These are phyloP conservation scores for Drosera spatulata DNA, from an alignment of 179 eudicot genomes.

Conservation along the genomic window DNA sequence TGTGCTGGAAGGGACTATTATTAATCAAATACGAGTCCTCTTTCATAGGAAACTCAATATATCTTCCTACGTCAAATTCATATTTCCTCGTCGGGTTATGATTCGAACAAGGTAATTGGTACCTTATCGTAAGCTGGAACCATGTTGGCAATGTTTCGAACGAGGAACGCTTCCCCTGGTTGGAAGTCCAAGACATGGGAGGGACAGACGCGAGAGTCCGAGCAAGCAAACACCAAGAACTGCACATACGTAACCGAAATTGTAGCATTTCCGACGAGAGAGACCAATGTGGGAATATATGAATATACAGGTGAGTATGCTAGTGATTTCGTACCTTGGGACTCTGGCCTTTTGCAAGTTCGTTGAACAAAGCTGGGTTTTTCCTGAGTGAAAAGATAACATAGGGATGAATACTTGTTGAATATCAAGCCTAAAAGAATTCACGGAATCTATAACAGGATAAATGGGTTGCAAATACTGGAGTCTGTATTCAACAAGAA, in stretches of 20 bases:
- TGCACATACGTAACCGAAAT: slow-evolving; percentile 13
- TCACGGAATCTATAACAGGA: neutral
- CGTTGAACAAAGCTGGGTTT: slow-evolving; percentile 30
- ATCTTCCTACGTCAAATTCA: too few relatives aligned
- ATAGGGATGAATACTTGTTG: too few relatives aligned
- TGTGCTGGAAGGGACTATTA: too few relatives aligned
- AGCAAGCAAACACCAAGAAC: slow-evolving; percentile 80
- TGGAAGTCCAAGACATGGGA: slow-evolving; percentile 38
- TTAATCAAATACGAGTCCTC: too few relatives aligned
- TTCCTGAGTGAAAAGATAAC: slow-evolving; percentile 20
- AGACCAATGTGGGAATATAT: neutral
- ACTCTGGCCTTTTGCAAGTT: slow-evolving; percentile 49
- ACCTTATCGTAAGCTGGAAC: slow-evolving; percentile 30
- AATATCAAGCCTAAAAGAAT: neutral
- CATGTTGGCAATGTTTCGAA: slow-evolving; percentile 48
- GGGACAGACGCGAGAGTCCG: slow-evolving; percentile 32
- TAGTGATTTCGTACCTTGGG: slow-evolving; percentile 34
- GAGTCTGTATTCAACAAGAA: too few relatives aligned
- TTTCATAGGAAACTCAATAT: neutral
- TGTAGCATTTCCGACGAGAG: neutral
- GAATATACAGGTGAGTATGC: neutral
- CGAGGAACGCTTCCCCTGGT: slow-evolving; percentile 69
- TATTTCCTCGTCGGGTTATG: neutral
- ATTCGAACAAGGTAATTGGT: slow-evolving; percentile 12
- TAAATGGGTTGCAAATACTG: too few relatives aligned